These are phyloP conservation scores for Daldinia childiae DNA, from an alignment of 495 filamentous ascomycete genomes.

Conservation along the genomic window DNA sequence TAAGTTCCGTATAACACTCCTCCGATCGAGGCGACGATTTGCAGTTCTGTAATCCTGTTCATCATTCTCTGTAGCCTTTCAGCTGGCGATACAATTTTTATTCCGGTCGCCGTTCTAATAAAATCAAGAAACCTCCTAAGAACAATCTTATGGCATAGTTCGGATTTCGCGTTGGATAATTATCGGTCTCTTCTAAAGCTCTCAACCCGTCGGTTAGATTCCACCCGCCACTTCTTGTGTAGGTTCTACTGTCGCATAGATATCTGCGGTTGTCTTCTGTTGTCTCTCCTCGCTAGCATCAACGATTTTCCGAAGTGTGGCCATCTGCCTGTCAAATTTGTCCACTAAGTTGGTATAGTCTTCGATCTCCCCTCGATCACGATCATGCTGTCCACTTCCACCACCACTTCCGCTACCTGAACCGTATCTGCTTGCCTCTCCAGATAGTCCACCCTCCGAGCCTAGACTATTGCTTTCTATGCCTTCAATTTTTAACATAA, in stretches of 20 bases:
- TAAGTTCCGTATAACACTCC: slow-evolving; percentile 20
- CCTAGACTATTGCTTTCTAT: slow-evolving; percentile 50
- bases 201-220: slow-evolving; percentile 1
- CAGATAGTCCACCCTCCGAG: slow-evolving; percentile 32
- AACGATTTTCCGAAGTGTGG: slow-evolving; percentile 58
- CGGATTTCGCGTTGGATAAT: slow-evolving; percentile 6
- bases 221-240: slow-evolving; percentile 11
- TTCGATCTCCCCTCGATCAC: slow-evolving; percentile 44
- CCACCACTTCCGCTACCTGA: slow-evolving; percentile 48
- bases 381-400: slow-evolving; percentile 49
- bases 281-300: slow-evolving; percentile 54
- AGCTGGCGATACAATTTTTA: slow-evolving; percentile 19
- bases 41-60: slow-evolving; percentile 37
- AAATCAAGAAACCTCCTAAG: slow-evolving; percentile 8
- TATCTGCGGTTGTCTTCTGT: slow-evolving; percentile 32
- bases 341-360: slow-evolving; percentile 67
- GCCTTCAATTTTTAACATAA: slow-evolving; percentile 78
- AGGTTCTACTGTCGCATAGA: slow-evolving; percentile 8
- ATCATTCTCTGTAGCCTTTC: slow-evolving; percentile 21
- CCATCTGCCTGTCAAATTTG: slow-evolving; percentile 74
- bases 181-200: not conserved
- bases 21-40: slow-evolving; percentile 17
- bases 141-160: not conserved
- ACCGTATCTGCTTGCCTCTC: slow-evolving; percentile 41
- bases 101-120: slow-evolving; percentile 15